phyloP scores from a whole-genome alignment of 371 early-diverging fungal genomes.

The Apophysomyces elegans region DNA sequence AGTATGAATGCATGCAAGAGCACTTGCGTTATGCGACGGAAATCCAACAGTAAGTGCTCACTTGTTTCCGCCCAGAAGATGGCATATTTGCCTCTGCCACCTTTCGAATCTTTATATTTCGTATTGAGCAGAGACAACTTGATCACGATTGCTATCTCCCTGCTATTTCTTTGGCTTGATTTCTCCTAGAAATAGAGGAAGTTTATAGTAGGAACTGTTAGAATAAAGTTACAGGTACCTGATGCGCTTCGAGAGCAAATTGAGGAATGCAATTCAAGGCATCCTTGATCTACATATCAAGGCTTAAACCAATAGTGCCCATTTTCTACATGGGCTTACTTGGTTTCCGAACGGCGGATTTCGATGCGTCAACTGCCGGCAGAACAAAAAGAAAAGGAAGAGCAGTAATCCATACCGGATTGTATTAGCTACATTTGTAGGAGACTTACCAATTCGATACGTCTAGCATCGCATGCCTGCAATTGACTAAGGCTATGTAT shows the following conservation, averaged over 20 bases:
- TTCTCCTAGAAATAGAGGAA: not conserved
- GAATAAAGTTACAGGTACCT: not conserved
- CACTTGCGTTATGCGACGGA: constrained; percentile 44
- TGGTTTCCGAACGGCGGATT: constrained; percentile 57
- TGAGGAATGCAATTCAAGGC: constrained; percentile 22
- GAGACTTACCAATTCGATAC: constrained; percentile 45
- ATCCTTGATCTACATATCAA: constrained; percentile 14
- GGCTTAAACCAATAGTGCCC: too few species aligned
- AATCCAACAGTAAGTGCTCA: constrained; percentile 35
- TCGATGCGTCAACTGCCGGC: constrained; percentile 43
- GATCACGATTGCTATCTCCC: constrained; percentile 16
- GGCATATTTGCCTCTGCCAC: constrained; percentile 33
- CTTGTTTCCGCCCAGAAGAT: constrained; percentile 39
- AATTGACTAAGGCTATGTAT: constrained; percentile 42
- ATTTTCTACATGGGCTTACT: constrained; percentile 19
- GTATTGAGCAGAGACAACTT: constrained; percentile 20
- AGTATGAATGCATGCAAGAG: not conserved
- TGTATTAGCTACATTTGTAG: not conserved
- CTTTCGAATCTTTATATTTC: constrained; percentile 17
- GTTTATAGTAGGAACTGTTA: not conserved
- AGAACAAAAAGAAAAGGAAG: not conserved
- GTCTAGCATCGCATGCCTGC: constrained; percentile 36
- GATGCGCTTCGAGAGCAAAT: constrained; percentile 15
- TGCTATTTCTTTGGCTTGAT: not conserved
- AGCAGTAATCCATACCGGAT: not conserved